Evolutionary conservation across 2,329 filamentous ascomycete species (phyloP).

Genomic region (Periconia macrospinosa): DNA sequence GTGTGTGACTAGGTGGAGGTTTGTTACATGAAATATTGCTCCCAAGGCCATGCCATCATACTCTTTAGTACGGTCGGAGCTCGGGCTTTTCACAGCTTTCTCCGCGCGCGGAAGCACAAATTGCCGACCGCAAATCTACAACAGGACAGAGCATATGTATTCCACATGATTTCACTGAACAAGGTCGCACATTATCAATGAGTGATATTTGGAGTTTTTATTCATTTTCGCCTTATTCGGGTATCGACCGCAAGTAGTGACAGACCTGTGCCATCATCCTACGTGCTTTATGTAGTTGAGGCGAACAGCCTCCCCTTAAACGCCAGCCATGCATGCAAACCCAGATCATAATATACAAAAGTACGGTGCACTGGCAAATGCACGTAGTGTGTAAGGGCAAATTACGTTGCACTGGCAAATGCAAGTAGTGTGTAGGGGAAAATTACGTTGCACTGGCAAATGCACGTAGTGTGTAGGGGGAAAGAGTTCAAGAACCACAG

Average conservation of each 20-base stretch:
- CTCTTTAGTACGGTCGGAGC: constrained; percentile 15
- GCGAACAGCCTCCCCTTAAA: not conserved
- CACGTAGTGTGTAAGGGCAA: not conserved
- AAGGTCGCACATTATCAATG: not conserved
- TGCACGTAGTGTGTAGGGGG: no score
- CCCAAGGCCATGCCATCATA: constrained; percentile 23
- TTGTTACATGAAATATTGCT: not conserved
- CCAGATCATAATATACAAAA: constrained; percentile 1
- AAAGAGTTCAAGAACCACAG: not conserved
- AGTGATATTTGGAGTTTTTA: not conserved
- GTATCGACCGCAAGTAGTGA: constrained; percentile 1
- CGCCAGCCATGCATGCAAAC: constrained; percentile 11
- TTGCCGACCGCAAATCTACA: not conserved
- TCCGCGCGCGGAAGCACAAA: constrained; percentile 20
- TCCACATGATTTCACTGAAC: not conserved
- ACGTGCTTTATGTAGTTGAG: not conserved
- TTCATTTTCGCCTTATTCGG: constrained; percentile 1
- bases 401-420: no score
- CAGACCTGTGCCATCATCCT: not conserved
- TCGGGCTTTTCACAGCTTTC: constrained; percentile 15
- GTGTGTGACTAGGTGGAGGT: constrained; percentile 21
- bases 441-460: no score
- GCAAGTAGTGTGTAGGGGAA: not conserved
- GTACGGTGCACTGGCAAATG: not conserved
- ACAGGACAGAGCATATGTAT: no score